Conservation (phyloP, 495 filamentous ascomycete species). For the Neurospora tetraspora region DNA sequence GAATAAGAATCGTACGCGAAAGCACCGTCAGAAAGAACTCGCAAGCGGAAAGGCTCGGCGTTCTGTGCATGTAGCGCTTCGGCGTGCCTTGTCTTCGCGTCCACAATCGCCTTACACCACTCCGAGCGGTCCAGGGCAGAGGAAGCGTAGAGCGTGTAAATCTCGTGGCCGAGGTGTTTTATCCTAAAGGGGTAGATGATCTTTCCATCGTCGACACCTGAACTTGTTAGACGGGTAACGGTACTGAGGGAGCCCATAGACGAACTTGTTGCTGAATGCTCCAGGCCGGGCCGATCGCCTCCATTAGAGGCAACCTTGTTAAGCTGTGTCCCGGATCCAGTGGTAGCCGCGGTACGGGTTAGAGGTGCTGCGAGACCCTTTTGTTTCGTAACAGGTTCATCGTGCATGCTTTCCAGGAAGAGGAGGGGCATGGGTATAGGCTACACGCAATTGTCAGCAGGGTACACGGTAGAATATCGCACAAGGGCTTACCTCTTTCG, state of each 20-base stretch:
- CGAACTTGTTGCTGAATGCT: conserved; percentile 53
- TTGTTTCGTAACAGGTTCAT: conserved; percentile 82
- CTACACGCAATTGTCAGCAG: conserved; percentile 21
- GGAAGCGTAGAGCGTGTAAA: conserved; percentile 79
- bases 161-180: conserved; percentile 89
- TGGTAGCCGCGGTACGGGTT: conserved; percentile 35
- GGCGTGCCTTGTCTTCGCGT: conserved; percentile 89
- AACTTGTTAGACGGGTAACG: conserved; percentile 38
- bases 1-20: conserved; percentile 72
- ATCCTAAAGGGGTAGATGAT: conserved; percentile 90
- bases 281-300: conserved; percentile 46
- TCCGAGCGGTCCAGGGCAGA: conserved; percentile 62
- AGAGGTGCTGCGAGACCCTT: conserved; percentile 67
- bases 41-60: conserved; percentile 88
- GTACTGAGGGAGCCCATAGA: conserved; percentile 32
- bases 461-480: not conserved
- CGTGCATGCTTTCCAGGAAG: conserved; percentile 79
- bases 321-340: conserved; percentile 41
- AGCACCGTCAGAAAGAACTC: conserved; percentile 84
- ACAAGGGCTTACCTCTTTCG: conserved; percentile 57
- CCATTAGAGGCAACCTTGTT: conserved; percentile 39
- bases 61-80: conserved; percentile 82
- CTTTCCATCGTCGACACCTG: conserved; percentile 51
- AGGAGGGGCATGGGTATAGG: conserved; percentile 97
- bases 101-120: conserved; percentile 89